Evolutionary conservation across 495 filamentous ascomycete genomes (phyloP).

Genomic region (Schizothecium vesticola): DNA sequence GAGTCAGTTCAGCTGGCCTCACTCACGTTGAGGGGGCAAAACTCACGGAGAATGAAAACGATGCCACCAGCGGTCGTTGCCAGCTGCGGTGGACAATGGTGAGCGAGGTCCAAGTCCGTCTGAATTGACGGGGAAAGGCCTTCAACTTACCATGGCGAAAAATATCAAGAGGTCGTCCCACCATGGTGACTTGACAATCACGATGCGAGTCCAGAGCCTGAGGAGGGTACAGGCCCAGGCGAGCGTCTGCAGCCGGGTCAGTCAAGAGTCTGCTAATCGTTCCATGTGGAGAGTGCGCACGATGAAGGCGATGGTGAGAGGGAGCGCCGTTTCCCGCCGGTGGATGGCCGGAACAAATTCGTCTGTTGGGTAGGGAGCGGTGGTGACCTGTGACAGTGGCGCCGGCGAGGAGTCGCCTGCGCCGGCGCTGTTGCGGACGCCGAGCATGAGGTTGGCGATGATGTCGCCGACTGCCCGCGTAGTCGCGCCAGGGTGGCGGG

Average conservation of each 20-base stretch:
- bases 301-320: neutral
- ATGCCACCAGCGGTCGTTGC: neutral
- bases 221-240: conserved; percentile 12
- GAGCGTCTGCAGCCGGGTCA: neutral
- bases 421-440: neutral
- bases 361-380: neutral
- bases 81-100: neutral
- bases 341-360: neutral
- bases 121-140: neutral
- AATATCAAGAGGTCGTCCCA: conserved; percentile 25
- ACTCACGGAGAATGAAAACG: neutral
- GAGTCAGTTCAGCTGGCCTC: neutral
- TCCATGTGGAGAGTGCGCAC: neutral
- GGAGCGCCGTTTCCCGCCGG: neutral
- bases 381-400: neutral
- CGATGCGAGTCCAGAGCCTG: conserved; percentile 19
- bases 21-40: neutral
- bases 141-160: conserved; percentile 4
- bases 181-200: conserved; percentile 18
- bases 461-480: neutral
- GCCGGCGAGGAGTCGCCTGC: neutral
- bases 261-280: neutral
- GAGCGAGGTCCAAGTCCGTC: neutral
- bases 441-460: neutral
- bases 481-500: neutral